These are phyloP conservation scores for Adenanthera pavonina DNA, from an alignment of 306 rosid genomes.

Conservation along the genomic window DNA sequence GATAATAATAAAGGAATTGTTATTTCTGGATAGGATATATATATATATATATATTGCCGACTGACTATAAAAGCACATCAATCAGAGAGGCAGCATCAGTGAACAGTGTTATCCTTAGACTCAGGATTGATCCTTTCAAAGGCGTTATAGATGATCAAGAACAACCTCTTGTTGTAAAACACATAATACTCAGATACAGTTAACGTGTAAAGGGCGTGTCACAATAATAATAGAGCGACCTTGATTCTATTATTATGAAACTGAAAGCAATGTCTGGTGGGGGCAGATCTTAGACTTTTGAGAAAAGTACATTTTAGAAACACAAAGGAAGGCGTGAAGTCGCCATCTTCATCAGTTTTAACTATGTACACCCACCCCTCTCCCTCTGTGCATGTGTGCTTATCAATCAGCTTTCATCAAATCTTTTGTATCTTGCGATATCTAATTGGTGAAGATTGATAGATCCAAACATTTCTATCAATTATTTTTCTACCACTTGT, in stretches of 20 bases:
- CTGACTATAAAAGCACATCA: slow-evolving; percentile 50
- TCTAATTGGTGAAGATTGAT: slow-evolving; percentile 7
- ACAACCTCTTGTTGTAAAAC: neutral
- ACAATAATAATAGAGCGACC: slow-evolving; percentile 54
- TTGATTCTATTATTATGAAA: slow-evolving; percentile 51
- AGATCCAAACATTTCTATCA: too few species aligned
- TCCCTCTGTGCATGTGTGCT: neutral
- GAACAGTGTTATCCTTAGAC: neutral
- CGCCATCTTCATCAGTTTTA: slow-evolving; percentile 41
- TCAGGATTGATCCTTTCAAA: slow-evolving; percentile 35
- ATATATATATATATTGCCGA: slow-evolving; percentile 31
- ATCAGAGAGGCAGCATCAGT: slow-evolving; percentile 36
- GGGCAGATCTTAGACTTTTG: slow-evolving; percentile 58
- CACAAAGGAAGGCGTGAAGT: slow-evolving; percentile 50
- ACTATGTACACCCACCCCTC: neutral
- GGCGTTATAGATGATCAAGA: slow-evolving; percentile 22
- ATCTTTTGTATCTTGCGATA: slow-evolving; percentile 3
- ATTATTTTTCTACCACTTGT: slow-evolving; percentile 34
- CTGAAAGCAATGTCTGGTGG: slow-evolving; percentile 56
- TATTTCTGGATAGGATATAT: neutral
- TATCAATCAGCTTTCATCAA: slow-evolving; percentile 29
- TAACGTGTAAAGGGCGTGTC: slow-evolving; percentile 33
- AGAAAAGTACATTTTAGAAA: slow-evolving; percentile 51
- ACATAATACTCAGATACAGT: slow-evolving; percentile 55
- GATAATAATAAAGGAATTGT: too few species aligned